A percentile compares a stretch with the other conserved stretches of the same genome.
These are phyloP conservation scores for Blastobotrys buckinghamii DNA, from an alignment of 1,139 yeast species.

Conservation along the genomic window DNA sequence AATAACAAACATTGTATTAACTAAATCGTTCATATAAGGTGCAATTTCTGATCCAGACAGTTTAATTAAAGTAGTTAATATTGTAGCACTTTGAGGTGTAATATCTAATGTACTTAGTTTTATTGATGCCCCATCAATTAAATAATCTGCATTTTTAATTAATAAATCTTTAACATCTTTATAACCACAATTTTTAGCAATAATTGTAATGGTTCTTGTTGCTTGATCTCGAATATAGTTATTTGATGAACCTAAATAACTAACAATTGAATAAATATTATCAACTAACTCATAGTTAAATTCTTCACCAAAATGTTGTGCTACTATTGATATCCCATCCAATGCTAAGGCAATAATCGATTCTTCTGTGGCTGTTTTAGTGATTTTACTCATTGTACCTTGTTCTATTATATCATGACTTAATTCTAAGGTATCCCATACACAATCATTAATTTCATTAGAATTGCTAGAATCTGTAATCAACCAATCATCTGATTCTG, in stretches of 20 bases:
- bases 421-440: constrained; percentile 18
- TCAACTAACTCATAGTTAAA: constrained; percentile 50
- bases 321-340: constrained; percentile 39
- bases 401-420: constrained; percentile 15
- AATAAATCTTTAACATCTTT: constrained; percentile 53
- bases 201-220: constrained; percentile 37
- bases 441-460: constrained; percentile 8
- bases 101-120: constrained; percentile 61
- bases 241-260: constrained; percentile 46
- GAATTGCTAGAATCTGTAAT: background rate
- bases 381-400: background rate
- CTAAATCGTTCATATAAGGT: constrained; percentile 63
- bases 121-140: constrained; percentile 68
- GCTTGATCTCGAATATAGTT: constrained; percentile 43
- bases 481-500: constrained; percentile 10
- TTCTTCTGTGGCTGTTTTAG: background rate
- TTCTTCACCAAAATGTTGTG: constrained; percentile 36
- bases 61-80: constrained; percentile 58
- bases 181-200: constrained; percentile 52
- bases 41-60: constrained; percentile 65
- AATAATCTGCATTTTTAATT: constrained; percentile 67
- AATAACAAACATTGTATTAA: constrained; percentile 66
- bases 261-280: constrained; percentile 49
- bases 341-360: constrained; percentile 28
- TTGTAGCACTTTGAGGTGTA: constrained; percentile 68